Percentiles rank a stretch among this genome's conserved stretches.
These are phyloP conservation scores for Erodium chrysanthum DNA, from an alignment of 441 rosid species.

Conservation along the genomic window DNA sequence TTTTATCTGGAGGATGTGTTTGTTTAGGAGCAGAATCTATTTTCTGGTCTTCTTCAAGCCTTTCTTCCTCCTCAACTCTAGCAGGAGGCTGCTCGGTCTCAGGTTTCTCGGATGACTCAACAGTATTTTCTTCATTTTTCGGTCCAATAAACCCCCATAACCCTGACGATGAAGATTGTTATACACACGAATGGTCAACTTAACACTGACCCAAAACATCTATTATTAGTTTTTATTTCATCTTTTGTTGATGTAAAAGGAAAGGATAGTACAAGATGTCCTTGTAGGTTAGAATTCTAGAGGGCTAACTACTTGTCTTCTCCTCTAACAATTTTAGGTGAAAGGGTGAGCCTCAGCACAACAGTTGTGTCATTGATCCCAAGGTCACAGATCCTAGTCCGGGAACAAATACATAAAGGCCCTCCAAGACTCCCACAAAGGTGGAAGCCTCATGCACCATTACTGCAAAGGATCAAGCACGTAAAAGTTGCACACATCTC, in stretches of 20 bases:
- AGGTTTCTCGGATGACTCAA: slow-evolving; percentile 28
- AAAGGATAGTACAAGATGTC: not conserved
- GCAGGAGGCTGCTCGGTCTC: slow-evolving; percentile 27
- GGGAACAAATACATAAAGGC: not conserved
- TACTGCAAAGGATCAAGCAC: no score
- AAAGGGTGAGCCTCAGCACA: not conserved
- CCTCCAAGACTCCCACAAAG: not conserved
- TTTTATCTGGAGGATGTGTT: slow-evolving; percentile 7
- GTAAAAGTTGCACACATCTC: no score
- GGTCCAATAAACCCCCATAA: slow-evolving; percentile 56
- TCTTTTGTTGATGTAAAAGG: not conserved
- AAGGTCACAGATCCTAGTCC: not conserved
- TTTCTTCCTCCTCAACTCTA: slow-evolving; percentile 32
- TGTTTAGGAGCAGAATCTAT: slow-evolving; percentile 19
- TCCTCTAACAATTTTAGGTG: no score
- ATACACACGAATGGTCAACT: slow-evolving; percentile 47
- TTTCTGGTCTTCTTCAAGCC: slow-evolving; percentile 25
- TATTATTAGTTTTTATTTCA: not conserved
- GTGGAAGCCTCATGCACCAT: not conserved
- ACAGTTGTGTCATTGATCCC: not conserved
- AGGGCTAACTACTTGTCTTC: not conserved
- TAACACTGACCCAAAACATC: slow-evolving; percentile 30
- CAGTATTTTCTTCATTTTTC: slow-evolving; percentile 36
- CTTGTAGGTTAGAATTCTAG: not conserved
- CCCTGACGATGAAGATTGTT: slow-evolving; percentile 50